Conservation (phyloP, 192 early-diverging fungal genomes). For the Irineochytrium annulatum region DNA sequence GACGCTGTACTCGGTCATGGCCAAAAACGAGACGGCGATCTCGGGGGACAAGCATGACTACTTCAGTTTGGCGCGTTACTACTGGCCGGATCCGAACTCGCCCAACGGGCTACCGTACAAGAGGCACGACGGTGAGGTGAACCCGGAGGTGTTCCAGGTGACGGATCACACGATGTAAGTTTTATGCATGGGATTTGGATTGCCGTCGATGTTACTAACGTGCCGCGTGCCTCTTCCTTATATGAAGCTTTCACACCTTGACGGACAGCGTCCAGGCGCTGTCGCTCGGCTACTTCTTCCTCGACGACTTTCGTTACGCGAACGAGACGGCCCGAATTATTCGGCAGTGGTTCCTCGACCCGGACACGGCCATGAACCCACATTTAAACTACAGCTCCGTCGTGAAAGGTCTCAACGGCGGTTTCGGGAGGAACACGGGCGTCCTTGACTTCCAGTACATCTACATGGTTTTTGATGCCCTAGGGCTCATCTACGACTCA, state of each 20-base stretch:
- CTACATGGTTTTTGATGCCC: constrained; percentile 14
- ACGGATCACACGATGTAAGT: constrained; percentile 31
- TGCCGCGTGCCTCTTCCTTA: no score
- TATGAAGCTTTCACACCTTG: no score
- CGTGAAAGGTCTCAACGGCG: neutral
- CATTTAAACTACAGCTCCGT: constrained; percentile 46
- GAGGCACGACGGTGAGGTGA: constrained; percentile 44
- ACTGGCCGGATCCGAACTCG: constrained; percentile 39
- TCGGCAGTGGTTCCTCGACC: constrained; percentile 53
- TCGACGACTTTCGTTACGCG: constrained; percentile 42
- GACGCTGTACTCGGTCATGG: constrained; percentile 54
- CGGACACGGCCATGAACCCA: constrained; percentile 56
- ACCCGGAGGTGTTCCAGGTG: constrained; percentile 49
- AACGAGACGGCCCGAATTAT: constrained; percentile 34
- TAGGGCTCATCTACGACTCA: constrained; percentile 7
- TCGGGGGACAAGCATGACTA: constrained; percentile 52
- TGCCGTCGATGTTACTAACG: no score
- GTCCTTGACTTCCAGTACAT: constrained; percentile 6
- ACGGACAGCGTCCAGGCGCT: neutral
- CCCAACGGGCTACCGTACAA: constrained; percentile 43
- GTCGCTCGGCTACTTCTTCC: constrained; percentile 50
- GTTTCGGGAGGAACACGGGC: neutral
- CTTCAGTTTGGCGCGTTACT: constrained; percentile 55
- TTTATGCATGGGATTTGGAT: no score
- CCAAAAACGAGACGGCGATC: constrained; percentile 43